Conservation (phyloP, 176 grass and related monocot genomes). For the Carex kokanica region DNA sequence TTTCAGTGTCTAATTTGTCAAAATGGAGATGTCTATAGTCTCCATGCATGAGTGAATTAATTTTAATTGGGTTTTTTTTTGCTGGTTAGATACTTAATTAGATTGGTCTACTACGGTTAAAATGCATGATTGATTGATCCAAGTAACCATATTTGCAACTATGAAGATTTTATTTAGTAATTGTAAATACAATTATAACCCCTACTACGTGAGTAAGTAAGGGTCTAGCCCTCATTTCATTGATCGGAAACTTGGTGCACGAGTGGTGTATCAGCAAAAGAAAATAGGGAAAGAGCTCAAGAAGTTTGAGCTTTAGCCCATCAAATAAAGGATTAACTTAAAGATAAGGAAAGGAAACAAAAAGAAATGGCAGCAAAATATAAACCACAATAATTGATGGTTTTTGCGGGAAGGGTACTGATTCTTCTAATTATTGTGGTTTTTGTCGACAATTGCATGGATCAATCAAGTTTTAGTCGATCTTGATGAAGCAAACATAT, state of each 20-base stretch:
- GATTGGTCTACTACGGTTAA: neutral
- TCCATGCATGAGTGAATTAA: neutral
- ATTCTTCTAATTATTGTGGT: neutral
- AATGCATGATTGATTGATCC: neutral
- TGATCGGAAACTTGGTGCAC: too few species aligned
- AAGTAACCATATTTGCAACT: neutral
- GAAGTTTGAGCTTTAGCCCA: too few species aligned
- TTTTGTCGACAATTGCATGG: neutral
- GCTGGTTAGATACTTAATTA: neutral
- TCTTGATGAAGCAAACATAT: neutral
- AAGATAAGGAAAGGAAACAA: too few species aligned
- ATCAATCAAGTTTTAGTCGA: neutral
- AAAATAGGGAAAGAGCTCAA: too few species aligned
- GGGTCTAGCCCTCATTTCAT: too few species aligned
- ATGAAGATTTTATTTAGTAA: neutral
- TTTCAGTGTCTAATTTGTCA: neutral
- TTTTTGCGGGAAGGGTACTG: too few species aligned
- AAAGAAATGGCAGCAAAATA: too few species aligned
- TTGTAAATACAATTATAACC: neutral
- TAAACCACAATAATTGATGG: too few species aligned
- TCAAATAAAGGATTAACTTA: too few species aligned
- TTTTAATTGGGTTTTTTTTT: neutral
- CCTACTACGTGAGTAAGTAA: neutral
- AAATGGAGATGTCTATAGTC: neutral
- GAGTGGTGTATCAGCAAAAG: too few species aligned